Percentiles rank a stretch among this genome's conserved stretches.
phyloP scores from a whole-genome alignment of 1,139 yeast species.

The Diutina neorugosa region DNA sequence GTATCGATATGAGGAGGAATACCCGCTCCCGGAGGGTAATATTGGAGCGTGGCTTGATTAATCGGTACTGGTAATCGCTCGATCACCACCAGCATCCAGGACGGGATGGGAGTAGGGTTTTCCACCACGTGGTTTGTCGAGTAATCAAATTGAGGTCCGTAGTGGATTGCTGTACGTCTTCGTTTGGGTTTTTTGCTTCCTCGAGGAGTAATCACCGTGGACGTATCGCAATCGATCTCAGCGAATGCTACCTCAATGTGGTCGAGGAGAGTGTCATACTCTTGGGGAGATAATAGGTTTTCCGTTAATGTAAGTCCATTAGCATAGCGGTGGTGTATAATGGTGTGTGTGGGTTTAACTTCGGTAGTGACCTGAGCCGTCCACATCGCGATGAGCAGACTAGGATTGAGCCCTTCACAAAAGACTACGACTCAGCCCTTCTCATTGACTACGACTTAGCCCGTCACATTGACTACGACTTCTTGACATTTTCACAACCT shows the following conservation, averaged over 20 bases:
- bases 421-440: too few species aligned
- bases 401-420: background rate
- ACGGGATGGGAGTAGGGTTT: background rate
- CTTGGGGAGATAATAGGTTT: background rate
- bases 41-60: background rate
- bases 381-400: background rate
- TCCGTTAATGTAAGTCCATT: background rate
- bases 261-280: background rate
- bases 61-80: background rate
- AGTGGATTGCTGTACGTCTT: background rate
- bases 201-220: background rate
- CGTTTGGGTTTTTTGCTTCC: background rate
- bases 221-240: background rate
- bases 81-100: background rate
- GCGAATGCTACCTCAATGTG: background rate
- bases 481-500: too few species aligned
- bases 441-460: too few species aligned
- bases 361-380: background rate
- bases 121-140: constrained; percentile 1
- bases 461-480: too few species aligned
- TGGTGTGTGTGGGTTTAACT: background rate
- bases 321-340: background rate
- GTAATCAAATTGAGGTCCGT: constrained; percentile 3
- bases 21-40: constrained; percentile 2
- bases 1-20: constrained; percentile 4